Conservation (phyloP, 1,284 basidiomycete species). For the Fomitiporia mediterranea region DNA sequence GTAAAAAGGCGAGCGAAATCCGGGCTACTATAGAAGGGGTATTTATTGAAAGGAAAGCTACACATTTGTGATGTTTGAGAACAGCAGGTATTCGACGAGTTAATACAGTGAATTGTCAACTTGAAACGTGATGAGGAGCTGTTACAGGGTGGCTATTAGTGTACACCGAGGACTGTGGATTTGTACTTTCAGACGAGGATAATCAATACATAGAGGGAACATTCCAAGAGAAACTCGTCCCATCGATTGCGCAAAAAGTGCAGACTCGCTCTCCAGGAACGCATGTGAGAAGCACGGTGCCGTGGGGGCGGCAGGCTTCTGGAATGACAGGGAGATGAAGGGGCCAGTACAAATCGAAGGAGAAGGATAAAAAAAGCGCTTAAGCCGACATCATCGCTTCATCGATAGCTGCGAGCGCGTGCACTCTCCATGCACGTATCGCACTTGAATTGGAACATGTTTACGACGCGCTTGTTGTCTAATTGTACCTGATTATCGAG, state of each 20-base stretch:
- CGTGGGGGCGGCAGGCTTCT: background rate
- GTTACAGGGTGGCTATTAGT: background rate
- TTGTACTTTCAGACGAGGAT: background rate
- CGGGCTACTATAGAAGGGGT: background rate
- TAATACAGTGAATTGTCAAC: background rate
- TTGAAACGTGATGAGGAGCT: background rate
- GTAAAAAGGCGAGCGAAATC: background rate
- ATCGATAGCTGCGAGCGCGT: slow-evolving; percentile 28
- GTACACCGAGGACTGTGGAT: background rate
- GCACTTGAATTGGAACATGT: slow-evolving; percentile 47
- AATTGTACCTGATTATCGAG: slow-evolving; percentile 31
- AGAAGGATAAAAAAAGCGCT: background rate
- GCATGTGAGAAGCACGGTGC: background rate
- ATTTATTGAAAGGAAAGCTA: background rate
- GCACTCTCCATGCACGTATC: slow-evolving; percentile 38
- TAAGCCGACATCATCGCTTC: slow-evolving; percentile 19
- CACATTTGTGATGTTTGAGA: no score
- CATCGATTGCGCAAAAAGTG: background rate
- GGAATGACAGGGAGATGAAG: background rate
- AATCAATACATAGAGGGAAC: slow-evolving; percentile 5
- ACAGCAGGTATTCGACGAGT: no score
- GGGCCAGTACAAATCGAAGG: background rate
- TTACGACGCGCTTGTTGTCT: slow-evolving; percentile 41
- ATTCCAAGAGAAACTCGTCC: background rate
- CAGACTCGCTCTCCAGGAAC: background rate